A percentile compares a stretch with the other conserved stretches of the same genome.
phyloP scores from a whole-genome alignment of 768 basidiomycete species.

The Suillus discolor region DNA sequence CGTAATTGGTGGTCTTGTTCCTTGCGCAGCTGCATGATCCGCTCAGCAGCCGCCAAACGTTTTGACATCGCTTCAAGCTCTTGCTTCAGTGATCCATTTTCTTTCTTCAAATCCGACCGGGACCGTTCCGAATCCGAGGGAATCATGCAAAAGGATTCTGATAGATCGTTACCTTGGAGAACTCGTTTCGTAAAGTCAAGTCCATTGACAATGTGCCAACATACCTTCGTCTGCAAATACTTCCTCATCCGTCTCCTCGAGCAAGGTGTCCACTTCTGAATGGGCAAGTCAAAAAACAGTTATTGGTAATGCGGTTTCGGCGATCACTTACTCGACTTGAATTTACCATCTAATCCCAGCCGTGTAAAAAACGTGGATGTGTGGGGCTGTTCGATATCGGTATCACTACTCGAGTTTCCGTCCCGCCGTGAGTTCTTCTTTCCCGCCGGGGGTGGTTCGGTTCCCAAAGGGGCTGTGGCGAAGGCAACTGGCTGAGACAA shows the following conservation, averaged over 20 bases:
- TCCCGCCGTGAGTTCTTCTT: conserved; percentile 43
- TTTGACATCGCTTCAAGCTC: conserved; percentile 61
- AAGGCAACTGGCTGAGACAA: conserved; percentile 82
- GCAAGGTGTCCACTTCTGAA: conserved; percentile 21
- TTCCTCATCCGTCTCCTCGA: conserved; percentile 61
- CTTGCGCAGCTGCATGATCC: conserved; percentile 64
- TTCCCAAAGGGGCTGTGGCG: conserved; percentile 73
- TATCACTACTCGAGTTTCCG: conserved; percentile 62
- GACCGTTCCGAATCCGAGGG: conserved; percentile 61
- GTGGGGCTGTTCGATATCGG: conserved; percentile 67
- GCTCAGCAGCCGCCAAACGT: conserved; percentile 62
- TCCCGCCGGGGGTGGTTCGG: conserved; percentile 30
- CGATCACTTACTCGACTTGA: conserved; percentile 23
- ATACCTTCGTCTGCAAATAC: conserved; percentile 66
- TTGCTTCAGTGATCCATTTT: conserved; percentile 64
- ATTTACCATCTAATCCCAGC: conserved; percentile 29
- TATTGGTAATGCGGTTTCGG: neutral
- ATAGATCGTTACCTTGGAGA: conserved; percentile 62
- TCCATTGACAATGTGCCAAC: conserved; percentile 14
- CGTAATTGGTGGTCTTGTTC: conserved; percentile 81
- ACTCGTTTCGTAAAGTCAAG: conserved; percentile 9
- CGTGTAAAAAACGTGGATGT: conserved; percentile 56
- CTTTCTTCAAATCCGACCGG: conserved; percentile 54
- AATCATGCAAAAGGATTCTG: conserved; percentile 80
- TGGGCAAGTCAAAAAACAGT: neutral